Evolutionary conservation across 345 rosid genomes (phyloP).

Genomic region (Nephelium lappaceum): DNA sequence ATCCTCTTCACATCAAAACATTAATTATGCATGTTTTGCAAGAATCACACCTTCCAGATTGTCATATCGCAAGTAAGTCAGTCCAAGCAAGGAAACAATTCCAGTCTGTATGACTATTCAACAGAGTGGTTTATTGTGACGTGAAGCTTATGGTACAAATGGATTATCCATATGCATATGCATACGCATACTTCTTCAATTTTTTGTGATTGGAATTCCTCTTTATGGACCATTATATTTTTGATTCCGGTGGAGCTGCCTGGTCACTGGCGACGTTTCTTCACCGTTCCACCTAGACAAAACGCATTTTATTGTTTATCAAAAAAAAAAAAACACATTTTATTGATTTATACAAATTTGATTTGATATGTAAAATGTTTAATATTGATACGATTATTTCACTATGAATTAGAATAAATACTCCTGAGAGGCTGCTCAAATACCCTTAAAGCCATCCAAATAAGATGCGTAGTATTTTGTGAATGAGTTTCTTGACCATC

Average conservation of each 20-base stretch:
- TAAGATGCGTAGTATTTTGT: not conserved
- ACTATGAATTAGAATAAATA: not conserved
- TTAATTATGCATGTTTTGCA: not conserved
- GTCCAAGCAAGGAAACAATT: not conserved
- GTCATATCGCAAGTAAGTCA: constrained; percentile 7
- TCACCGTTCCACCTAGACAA: not conserved
- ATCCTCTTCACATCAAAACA: constrained; percentile 1
- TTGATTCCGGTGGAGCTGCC: not conserved
- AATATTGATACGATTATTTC: not conserved
- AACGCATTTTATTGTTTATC: not conserved
- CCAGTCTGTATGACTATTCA: not conserved
- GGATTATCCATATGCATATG: not conserved
- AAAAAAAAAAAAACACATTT: too few species aligned
- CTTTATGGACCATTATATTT: not conserved
- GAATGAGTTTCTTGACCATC: not conserved
- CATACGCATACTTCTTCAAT: not conserved
- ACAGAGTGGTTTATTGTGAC: not conserved
- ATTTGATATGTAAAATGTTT: not conserved
- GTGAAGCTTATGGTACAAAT: not conserved
- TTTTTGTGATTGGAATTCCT: not conserved
- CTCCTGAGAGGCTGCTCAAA: not conserved
- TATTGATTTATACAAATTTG: not conserved
- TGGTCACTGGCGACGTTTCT: not conserved
- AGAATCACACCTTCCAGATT: constrained; percentile 3
- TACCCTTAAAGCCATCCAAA: not conserved